These are phyloP conservation scores for Schizonepeta tenuifolia DNA, from an alignment of 257 asterid species.

Conservation along the genomic window DNA sequence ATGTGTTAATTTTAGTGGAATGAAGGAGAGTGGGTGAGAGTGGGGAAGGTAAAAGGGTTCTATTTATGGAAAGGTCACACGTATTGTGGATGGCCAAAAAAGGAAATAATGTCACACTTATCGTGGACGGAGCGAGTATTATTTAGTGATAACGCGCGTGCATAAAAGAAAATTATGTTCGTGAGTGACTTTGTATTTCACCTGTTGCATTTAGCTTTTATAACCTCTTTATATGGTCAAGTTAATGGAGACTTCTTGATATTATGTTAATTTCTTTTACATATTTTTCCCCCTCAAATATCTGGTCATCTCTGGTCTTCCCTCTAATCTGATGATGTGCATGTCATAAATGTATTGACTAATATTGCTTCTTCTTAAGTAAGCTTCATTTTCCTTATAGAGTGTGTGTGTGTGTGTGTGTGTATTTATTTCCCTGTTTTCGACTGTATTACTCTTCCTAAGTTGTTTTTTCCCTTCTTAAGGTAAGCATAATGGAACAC, in stretches of 20 bases:
- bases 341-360: neutral
- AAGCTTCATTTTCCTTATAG: neutral
- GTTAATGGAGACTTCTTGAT: neutral
- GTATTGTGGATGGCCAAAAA: no score
- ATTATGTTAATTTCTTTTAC: slow-evolving; percentile 8
- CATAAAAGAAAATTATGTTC: neutral
- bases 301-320: neutral
- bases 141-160: neutral
- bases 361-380: neutral
- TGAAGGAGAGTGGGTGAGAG: no score
- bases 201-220: slow-evolving; percentile 1
- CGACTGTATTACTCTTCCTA: slow-evolving; percentile 17
- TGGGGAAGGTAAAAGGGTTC: no score
- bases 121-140: no score
- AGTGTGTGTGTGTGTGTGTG: no score
- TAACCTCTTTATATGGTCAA: slow-evolving; percentile 12
- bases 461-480: slow-evolving; percentile 27
- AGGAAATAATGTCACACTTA: no score
- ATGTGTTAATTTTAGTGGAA: no score
- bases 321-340: slow-evolving; percentile 1
- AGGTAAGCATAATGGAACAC: slow-evolving; percentile 95
- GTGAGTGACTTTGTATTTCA: neutral
- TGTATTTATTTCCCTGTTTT: neutral
- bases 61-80: no score
- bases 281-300: neutral